Evolutionary conservation across 805 yeast species (phyloP).

Genomic region (Lachancea lanzarotensis): DNA sequence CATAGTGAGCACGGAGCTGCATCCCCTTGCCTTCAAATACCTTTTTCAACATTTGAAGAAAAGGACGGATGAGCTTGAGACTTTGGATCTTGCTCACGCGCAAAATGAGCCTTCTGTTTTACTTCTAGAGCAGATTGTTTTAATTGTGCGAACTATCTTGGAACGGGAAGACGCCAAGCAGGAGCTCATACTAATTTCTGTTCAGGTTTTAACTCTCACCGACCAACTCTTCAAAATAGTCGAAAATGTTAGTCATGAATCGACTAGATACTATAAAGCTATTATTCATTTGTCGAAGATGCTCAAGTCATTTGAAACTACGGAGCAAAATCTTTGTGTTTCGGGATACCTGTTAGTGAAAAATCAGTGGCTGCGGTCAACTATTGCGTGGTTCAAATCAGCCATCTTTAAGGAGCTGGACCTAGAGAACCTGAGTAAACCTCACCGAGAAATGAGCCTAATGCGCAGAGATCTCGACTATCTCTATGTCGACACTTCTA

Average conservation of each 20-base stretch:
- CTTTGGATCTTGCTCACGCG: slow-evolving; percentile 17
- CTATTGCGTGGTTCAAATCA: slow-evolving; percentile 49
- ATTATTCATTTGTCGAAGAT: slow-evolving; percentile 32
- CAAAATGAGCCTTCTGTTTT: slow-evolving; percentile 28
- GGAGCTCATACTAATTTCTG: slow-evolving; percentile 31
- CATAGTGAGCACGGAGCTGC: slow-evolving; percentile 57
- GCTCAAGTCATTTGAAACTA: slow-evolving; percentile 27
- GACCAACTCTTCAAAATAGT: slow-evolving; percentile 26
- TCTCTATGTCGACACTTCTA: slow-evolving; percentile 51
- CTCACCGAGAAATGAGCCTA: slow-evolving; percentile 34
- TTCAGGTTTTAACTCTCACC: slow-evolving; percentile 32
- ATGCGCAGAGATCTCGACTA: slow-evolving; percentile 40
- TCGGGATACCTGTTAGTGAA: slow-evolving; percentile 43
- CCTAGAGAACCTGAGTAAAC: slow-evolving; percentile 25
- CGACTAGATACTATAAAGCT: slow-evolving; percentile 27
- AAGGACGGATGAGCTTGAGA: slow-evolving; percentile 31
- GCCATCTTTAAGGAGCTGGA: slow-evolving; percentile 40
- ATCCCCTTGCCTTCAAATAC: slow-evolving; percentile 48
- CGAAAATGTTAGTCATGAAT: slow-evolving; percentile 19
- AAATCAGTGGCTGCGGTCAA: slow-evolving; percentile 41
- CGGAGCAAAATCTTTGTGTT: slow-evolving; percentile 25
- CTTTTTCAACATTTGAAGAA: slow-evolving; percentile 41
- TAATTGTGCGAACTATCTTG: slow-evolving; percentile 38
- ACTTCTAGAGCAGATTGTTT: slow-evolving; percentile 44
- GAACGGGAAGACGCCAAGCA: slow-evolving; percentile 29